phyloP scores from a whole-genome alignment of 2,329 filamentous ascomycete species.

The Neonectria sp. region DNA sequence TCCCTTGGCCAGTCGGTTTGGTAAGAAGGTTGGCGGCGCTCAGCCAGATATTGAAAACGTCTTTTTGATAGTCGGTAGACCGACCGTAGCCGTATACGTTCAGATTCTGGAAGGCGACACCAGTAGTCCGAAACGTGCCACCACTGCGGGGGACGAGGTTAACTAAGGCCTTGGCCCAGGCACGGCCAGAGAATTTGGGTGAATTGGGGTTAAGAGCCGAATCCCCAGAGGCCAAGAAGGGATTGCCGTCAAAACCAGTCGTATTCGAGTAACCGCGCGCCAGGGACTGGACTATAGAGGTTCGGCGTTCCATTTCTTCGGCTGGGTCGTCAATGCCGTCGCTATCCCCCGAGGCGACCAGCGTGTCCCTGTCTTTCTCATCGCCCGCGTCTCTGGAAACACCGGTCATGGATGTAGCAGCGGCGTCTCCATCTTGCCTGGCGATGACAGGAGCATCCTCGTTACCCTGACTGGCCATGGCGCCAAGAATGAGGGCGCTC shows the following conservation, averaged over 20 bases:
- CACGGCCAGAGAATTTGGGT: constrained; percentile 66
- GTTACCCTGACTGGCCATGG: background rate
- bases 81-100: constrained; percentile 77
- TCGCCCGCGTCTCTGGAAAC: background rate
- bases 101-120: constrained; percentile 74
- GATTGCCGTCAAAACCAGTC: constrained; percentile 61
- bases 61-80: constrained; percentile 78
- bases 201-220: constrained; percentile 69
- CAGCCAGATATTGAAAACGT: constrained; percentile 72
- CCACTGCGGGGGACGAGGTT: constrained; percentile 67
- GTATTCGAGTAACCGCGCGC: constrained; percentile 69
- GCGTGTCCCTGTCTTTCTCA: constrained; percentile 1
- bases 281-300: constrained; percentile 67
- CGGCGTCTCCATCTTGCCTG: constrained; percentile 1
- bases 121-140: constrained; percentile 71
- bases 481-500: background rate
- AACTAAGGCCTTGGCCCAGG: constrained; percentile 74
- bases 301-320: constrained; percentile 62
- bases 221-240: constrained; percentile 64
- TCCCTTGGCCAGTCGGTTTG: constrained; percentile 66
- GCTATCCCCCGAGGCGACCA: constrained; percentile 37
- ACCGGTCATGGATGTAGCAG: constrained; percentile 1
- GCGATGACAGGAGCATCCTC: background rate
- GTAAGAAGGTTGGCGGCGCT: constrained; percentile 59
- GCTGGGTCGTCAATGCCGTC: constrained; percentile 51